Evolutionary conservation across 805 yeast genomes (phyloP), one percentile per base, ranked within the genome.

Genomic region (Ogataea allantospora): DNA sequence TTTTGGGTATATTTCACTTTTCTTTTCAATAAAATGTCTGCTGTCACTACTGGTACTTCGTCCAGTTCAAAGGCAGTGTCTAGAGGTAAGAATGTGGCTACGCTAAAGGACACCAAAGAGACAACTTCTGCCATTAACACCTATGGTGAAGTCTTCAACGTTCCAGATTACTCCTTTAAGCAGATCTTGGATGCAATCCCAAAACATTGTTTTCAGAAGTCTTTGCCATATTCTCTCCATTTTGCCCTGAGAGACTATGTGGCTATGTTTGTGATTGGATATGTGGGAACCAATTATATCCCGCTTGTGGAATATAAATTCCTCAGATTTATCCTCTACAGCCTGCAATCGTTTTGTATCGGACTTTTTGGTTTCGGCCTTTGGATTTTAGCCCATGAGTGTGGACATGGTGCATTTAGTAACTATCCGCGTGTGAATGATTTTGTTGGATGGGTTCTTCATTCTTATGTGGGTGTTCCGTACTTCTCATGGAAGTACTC

Each of bases 301-400:
- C 79, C 77, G 18, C 26, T 53, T 32, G 63, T 74, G 12, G 58
- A 60, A 15, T 56, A 63, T 21, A 38, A 47, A 20, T 36, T 24
- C 30, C 34, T 59, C 10, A 65, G 78, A 53, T 66, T 67, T 41
- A 62, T 59, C 1, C 57, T 67, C 6, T 75, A 73, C 75, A 47
- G 52, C 37, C 53, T 62, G 18, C 64, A 69, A 46, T 58, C 70
- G 29, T 62, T 58, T 47, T 42, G 55, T 42, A 60, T 66, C 46
- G 75, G 80, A 38, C 61, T 75, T 41, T 68, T 74, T 47, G 77
- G 78, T 6, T 70, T 75, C 40, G 83, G 83, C 29, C 57, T 76
- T 35, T 77, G 82, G 83, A 73, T 77, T 44, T 58, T 77, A 55
- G 80, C 80, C 31, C 82, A 76, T 55, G 81, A 76, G 60, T 77